A percentile compares a stretch with the other conserved stretches of the same genome.
Evolutionary conservation across 2,329 filamentous ascomycete genomes (phyloP).

Genomic region (Xylaria sp.): DNA sequence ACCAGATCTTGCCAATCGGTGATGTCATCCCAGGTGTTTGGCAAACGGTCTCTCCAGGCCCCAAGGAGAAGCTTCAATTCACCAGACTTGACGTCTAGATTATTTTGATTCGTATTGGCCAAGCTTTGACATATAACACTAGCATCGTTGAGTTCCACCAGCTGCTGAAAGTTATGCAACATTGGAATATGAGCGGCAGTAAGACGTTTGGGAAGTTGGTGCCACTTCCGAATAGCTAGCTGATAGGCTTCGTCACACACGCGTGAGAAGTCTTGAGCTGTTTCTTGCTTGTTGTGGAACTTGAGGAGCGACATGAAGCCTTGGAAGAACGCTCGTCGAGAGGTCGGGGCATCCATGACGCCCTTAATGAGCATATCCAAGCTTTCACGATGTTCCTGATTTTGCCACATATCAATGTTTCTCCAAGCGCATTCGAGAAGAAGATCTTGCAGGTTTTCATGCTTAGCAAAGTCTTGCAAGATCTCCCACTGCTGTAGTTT

Average conservation of each 20-base stretch:
- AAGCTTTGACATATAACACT: conserved; percentile 96
- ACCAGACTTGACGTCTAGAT: conserved; percentile 92
- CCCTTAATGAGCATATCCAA: conserved; percentile 95
- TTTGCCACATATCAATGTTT: conserved; percentile 94
- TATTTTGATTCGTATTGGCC: conserved; percentile 81
- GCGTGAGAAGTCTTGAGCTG: conserved; percentile 81
- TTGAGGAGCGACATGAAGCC: conserved; percentile 97
- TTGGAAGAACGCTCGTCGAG: conserved; percentile 94
- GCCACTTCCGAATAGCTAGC: conserved; percentile 97
- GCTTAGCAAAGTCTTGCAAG: conserved; percentile 95
- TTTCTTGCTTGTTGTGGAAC: conserved; percentile 89
- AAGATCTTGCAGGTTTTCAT: conserved; percentile 98
- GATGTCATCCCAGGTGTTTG: conserved; percentile 99
- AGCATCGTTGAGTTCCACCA: conserved; percentile 97
- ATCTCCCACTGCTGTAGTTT: conserved; percentile 99
- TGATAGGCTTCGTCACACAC: conserved; percentile 98
- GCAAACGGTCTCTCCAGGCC: conserved; percentile 93
- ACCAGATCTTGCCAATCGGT: conserved; percentile 99
- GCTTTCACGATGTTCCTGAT: conserved; percentile 84
- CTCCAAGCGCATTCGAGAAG: conserved; percentile 96
- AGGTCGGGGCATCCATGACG: conserved; percentile 96
- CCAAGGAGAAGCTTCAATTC: conserved; percentile 94
- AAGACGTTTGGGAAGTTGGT: conserved; percentile 92
- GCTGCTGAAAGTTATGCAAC: conserved; percentile 95
- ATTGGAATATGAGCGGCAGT: conserved; percentile 96